Evolutionary conservation across 305 asterid genomes (phyloP), one percentile per base, ranked within the genome.

Genomic region (Fraxinus dipetala): DNA sequence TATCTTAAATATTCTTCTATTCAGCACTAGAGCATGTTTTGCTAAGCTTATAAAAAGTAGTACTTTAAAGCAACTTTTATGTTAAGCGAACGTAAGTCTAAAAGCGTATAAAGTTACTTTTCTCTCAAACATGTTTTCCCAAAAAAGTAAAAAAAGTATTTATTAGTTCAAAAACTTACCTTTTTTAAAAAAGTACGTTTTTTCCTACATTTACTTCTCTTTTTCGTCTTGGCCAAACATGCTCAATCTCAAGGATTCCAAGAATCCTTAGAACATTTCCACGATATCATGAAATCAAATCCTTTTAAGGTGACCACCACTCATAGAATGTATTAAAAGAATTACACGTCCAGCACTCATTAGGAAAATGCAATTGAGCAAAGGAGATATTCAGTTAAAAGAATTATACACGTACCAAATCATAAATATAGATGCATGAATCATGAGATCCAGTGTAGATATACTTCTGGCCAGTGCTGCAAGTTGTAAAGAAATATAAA

Each of bases 391-490:
- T 43, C 38, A 24, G 35, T 40, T 10, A 77, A 75, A 35, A 78
- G 76, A 72, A 16, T 78, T 45, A 30, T 7, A 59, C 30, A 80
- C 94, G 11, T 91, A 95, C 97, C 98, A 95, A 79, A 89, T 95
- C 99, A 78, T 95, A 95, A 72, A 95, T 83, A 43, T 95, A 91
- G 80, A 93, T 80, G 87, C 87, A 89, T 4, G 93, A 86, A 82
- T 95, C 98, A 79, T 90, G 92, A 31, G 99, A 95, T 40, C 98
- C 99, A 4, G 99, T 95, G 89, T 95, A 95, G 86, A 95, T 92
- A 81, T 92, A 93, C 86, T 90, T 93, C 88, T 91, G 98, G n/a
- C 97, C 99, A 0, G 99, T 93, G 91, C 99, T 95, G 95, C 87
- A 80, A 86, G 80, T 18, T 38, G 77, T 72, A 43, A 70, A 69